Conservation (phyloP, 495 filamentous ascomycete species). For the Alectoria sarmentosa region DNA sequence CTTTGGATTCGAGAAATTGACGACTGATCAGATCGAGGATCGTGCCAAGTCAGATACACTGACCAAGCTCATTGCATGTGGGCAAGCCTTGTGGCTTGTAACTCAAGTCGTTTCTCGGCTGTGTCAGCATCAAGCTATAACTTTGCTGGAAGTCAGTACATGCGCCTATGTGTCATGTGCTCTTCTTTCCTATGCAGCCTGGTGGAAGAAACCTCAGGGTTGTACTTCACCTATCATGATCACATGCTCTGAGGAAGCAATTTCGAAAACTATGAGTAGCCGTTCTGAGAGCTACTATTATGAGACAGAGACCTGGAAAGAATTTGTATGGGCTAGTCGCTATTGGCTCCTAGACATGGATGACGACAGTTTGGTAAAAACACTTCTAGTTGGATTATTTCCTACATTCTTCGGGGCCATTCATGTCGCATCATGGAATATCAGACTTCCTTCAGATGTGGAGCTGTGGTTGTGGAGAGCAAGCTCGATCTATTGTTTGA, state of each 20-base stretch:
- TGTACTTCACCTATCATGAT: background rate
- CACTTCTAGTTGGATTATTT: too few relatives aligned
- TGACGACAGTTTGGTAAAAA: too few relatives aligned
- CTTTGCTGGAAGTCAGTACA: slow-evolving; percentile 13
- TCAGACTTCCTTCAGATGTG: slow-evolving; percentile 4
- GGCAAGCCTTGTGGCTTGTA: slow-evolving; percentile 31
- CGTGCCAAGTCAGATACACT: slow-evolving; percentile 27
- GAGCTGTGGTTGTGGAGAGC: slow-evolving; percentile 14
- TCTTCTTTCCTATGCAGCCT: background rate
- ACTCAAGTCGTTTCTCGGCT: slow-evolving; percentile 28
- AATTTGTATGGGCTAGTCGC: slow-evolving; percentile 3
- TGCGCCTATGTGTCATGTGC: background rate
- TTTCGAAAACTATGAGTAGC: too few relatives aligned
- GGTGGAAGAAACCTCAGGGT: slow-evolving; percentile 2
- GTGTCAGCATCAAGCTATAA: slow-evolving; percentile 21
- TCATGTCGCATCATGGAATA: slow-evolving; percentile 11
- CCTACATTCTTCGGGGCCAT: slow-evolving; percentile 2
- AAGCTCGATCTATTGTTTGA: slow-evolving; percentile 9
- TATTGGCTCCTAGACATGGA: background rate
- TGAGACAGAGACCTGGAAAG: too few relatives aligned
- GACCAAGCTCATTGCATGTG: slow-evolving; percentile 30
- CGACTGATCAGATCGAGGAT: slow-evolving; percentile 9
- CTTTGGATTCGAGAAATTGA: background rate
- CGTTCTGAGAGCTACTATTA: rapidly evolving
- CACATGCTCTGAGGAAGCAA: background rate